phyloP scores from a whole-genome alignment of 768 basidiomycete genomes.

The Lentinula sp. region DNA sequence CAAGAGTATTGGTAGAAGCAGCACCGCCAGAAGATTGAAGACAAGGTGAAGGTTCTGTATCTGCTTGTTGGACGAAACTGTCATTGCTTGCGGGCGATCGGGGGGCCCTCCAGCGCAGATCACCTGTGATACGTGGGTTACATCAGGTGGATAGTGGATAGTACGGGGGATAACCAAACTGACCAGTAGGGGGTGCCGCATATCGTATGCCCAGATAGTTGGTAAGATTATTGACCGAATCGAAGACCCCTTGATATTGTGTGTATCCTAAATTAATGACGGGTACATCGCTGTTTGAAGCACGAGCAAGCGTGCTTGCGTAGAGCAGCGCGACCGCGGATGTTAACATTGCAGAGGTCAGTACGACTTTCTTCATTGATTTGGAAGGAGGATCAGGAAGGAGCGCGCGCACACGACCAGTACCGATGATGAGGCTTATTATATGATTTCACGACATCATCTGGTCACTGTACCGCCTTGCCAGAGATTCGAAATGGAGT shows the following conservation, averaged over 20 bases:
- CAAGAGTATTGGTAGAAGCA: conserved; percentile 25
- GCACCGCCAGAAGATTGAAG: conserved; percentile 20
- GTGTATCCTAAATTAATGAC: conserved; percentile 23
- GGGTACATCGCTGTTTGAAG: conserved; percentile 4
- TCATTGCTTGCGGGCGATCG: conserved; percentile 18
- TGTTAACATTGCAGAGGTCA: not conserved
- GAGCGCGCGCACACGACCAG: too few relatives aligned
- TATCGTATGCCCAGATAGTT: conserved; percentile 48
- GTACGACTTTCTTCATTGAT: not conserved
- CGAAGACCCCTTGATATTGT: conserved; percentile 20
- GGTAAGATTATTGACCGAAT: conserved; percentile 15
- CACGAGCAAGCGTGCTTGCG: not conserved
- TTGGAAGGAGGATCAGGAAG: not conserved
- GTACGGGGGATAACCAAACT: not conserved
- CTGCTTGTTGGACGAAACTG: conserved; percentile 24
- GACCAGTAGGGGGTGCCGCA: conserved; percentile 32
- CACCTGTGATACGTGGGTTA: conserved; percentile 14
- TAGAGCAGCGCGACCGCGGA: too few relatives aligned
- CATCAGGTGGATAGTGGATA: too few relatives aligned
- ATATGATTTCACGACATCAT: too few relatives aligned
- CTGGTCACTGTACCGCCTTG: too few relatives aligned
- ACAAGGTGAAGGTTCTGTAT: conserved; percentile 24
- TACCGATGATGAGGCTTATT: too few relatives aligned
- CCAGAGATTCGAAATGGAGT: too few relatives aligned
- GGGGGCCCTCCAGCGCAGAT: conserved; percentile 29